Evolutionary conservation across 768 basidiomycete species (phyloP).

Genomic region (Naganishia vaughanmartiniae): DNA sequence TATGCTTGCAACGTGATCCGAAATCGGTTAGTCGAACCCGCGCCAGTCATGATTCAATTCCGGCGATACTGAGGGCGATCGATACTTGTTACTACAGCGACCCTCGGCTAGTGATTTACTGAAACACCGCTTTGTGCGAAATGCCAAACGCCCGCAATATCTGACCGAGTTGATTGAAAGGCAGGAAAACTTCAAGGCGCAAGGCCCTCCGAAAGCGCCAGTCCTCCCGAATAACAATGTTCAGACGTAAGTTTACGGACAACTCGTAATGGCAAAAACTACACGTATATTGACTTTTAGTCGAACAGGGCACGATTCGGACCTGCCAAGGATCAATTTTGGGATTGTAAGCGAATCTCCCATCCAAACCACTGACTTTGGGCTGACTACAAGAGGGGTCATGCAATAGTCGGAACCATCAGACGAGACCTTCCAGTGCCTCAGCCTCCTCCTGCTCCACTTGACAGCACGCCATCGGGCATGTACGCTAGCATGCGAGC

Average conservation of each 20-base stretch:
- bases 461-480: constrained; percentile 4
- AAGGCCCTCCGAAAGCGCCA: constrained; percentile 54
- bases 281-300: neutral
- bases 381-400: neutral
- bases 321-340: constrained; percentile 67
- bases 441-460: constrained; percentile 26
- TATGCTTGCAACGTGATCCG: constrained; percentile 91
- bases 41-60: constrained; percentile 14
- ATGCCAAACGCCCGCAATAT: constrained; percentile 91
- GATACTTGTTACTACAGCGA: constrained; percentile 58
- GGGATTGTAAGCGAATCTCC: constrained; percentile 60
- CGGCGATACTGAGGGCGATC: constrained; percentile 17
- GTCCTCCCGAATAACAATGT: constrained; percentile 4
- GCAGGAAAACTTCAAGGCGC: constrained; percentile 86
- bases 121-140: constrained; percentile 91
- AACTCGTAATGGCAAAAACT: neutral
- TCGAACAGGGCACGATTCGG: constrained; percentile 36
- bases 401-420: constrained; percentile 20
- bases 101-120: constrained; percentile 91
- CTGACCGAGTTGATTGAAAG: constrained; percentile 93
- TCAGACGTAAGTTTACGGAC: constrained; percentile 6
- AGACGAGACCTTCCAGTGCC: constrained; percentile 15
- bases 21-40: constrained; percentile 64
- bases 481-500: constrained; percentile 11
- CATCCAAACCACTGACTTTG: neutral